Base-by-base conservation (phyloP, 768 basidiomycete species). In the Lactarius trivialis region DNA sequence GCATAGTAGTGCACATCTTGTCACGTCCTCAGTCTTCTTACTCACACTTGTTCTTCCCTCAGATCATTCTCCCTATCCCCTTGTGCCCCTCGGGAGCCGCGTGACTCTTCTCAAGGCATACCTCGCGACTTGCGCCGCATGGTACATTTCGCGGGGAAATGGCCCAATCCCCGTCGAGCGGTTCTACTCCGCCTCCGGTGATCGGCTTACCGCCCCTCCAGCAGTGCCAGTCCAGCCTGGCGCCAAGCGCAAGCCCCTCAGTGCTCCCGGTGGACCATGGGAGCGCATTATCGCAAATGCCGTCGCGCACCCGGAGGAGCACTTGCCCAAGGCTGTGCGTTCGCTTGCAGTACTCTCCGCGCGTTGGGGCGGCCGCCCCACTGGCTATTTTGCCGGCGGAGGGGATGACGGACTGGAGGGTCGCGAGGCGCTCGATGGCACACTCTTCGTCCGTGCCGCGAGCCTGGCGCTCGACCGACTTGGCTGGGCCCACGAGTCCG, bases 1-100 rank as follows among this genome's bases (percentile, higher is more conserved):
- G 1, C 3, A 24, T 11, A 4, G 2, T 41, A 89, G 86, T 15
- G 82, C 85, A 74, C 88, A 84, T 65, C 72, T 85, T 1, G 79
- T 88, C 41, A 91, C 88, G 0, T 86, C 86, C 4, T 76, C 82
- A 4, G 68, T 86, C 24, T 86, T 88, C 75, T 68, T 87, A 30
- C 76, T 82, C 0, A 80, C 85, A 1, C 60, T 84, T 48, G 66
- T 79, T 36, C 76, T 71, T 82, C 55, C 65, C 57, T 66, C 69
- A 65, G 56, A 67, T 57, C 21, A 68, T 65, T 8, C 48, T 4
- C 60, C 60, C 11, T 39, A 61, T 41, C 66, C 69, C 8, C 55
- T 60, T 9, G 69, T 70, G 63, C 70, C 76, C 6, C 76, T 76
- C 0, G 45, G 70, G 0, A 82, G 81, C 0, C 79, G 82, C 60